Conservation (phyloP, 1,139 yeast species). For the Pichia sp. region DNA sequence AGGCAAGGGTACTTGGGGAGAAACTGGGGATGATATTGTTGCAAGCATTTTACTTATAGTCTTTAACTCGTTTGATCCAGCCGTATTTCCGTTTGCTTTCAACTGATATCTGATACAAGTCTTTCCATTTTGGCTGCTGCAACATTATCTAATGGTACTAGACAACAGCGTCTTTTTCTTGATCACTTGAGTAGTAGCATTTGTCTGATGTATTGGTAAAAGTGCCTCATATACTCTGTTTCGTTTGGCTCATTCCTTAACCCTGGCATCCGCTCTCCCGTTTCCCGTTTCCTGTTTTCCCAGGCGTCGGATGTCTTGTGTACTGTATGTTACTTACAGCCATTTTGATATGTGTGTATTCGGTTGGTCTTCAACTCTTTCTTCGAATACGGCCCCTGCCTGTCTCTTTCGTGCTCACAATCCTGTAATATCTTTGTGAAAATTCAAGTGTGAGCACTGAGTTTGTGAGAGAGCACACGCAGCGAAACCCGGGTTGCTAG, state of each 20-base stretch:
- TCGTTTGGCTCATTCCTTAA: neutral
- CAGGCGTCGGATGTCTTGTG: neutral
- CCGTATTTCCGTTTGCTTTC: no score
- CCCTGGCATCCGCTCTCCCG: neutral
- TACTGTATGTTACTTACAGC: conserved; percentile 26
- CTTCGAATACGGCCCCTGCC: neutral
- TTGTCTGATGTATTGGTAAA: neutral
- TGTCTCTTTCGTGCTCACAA: neutral
- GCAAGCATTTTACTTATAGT: no score
- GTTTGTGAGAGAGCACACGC: neutral
- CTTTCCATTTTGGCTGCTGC: neutral
- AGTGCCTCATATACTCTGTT: neutral
- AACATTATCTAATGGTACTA: no score
- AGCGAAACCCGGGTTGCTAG: neutral
- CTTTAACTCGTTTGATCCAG: no score
- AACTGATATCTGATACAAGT: no score
- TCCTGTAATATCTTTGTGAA: neutral
- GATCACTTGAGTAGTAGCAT: neutral
- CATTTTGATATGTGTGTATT: conserved; percentile 24
- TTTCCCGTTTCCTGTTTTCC: neutral
- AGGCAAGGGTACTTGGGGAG: no score
- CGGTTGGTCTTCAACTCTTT: conserved; percentile 10
- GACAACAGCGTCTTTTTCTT: neutral
- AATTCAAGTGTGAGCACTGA: neutral
- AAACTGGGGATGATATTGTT: no score